phyloP scores from a whole-genome alignment of 2,329 filamentous ascomycete species.

The Chrysoporthe puriensis region DNA sequence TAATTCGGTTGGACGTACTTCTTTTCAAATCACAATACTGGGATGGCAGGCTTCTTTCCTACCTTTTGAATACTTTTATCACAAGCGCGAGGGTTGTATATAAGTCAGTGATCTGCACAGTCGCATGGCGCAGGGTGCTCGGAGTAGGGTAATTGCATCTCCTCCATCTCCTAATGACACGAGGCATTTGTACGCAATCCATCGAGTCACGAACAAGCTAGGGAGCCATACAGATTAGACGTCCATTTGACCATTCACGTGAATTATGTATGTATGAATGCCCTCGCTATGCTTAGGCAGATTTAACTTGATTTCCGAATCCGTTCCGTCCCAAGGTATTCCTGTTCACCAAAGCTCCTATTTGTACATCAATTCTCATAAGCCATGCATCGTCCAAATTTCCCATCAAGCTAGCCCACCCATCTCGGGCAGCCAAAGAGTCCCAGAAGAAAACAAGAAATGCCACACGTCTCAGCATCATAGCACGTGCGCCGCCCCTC shows the following conservation, averaged over 20 bases:
- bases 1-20: no score
- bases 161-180: not conserved
- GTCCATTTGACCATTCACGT: not conserved
- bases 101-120: not conserved
- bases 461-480: not conserved
- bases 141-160: not conserved
- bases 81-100: not conserved
- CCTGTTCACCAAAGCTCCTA: not conserved
- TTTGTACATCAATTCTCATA: not conserved
- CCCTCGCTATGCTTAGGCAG: not conserved
- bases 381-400: not conserved
- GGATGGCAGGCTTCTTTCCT: not conserved
- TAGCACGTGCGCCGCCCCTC: not conserved
- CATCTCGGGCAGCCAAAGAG: not conserved
- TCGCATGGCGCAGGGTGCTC: not conserved
- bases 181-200: not conserved
- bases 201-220: not conserved
- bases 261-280: conserved; percentile 1
- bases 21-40: no score
- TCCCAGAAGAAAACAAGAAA: not conserved
- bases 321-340: conserved; percentile 10
- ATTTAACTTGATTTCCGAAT: not conserved
- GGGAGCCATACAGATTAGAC: not conserved
- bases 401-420: not conserved
- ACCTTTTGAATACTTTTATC: not conserved